A percentile compares a stretch with the other conserved stretches of the same genome.
Conservation (phyloP, 306 rosid genomes). For the Cyclanthera cordifolia region DNA sequence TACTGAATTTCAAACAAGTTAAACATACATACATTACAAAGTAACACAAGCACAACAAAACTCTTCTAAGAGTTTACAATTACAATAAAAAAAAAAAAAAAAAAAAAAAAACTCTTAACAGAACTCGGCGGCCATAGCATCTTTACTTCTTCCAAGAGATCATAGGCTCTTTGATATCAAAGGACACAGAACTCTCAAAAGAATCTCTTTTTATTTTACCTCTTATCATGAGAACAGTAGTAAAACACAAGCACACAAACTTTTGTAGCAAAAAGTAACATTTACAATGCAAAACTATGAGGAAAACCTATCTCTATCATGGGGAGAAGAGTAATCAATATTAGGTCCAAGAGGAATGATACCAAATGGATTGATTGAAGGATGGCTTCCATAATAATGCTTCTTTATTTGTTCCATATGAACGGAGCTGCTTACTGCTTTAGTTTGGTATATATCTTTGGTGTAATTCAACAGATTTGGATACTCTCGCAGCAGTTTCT, state of each 20-base stretch:
- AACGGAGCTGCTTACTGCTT: conserved; percentile 60
- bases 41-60: background rate
- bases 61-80: background rate
- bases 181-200: background rate
- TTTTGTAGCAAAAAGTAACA: background rate
- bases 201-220: background rate
- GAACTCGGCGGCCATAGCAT: background rate
- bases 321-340: conserved; percentile 58
- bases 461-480: conserved; percentile 71
- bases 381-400: conserved; percentile 82
- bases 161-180: background rate
- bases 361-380: conserved; percentile 72
- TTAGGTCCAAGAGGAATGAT: conserved; percentile 61
- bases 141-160: background rate
- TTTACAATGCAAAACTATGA: conserved; percentile 18
- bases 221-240: background rate
- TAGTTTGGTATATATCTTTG: conserved; percentile 74
- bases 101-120: background rate
- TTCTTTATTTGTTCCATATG: conserved; percentile 69
- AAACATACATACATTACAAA: background rate
- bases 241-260: background rate
- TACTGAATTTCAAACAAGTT: background rate
- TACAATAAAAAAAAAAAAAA: no score
- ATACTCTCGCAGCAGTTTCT: conserved; percentile 64
- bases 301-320: conserved; percentile 57